Conservation (phyloP, 1,284 basidiomycete genomes). For the Coriolopsis trogii region DNA sequence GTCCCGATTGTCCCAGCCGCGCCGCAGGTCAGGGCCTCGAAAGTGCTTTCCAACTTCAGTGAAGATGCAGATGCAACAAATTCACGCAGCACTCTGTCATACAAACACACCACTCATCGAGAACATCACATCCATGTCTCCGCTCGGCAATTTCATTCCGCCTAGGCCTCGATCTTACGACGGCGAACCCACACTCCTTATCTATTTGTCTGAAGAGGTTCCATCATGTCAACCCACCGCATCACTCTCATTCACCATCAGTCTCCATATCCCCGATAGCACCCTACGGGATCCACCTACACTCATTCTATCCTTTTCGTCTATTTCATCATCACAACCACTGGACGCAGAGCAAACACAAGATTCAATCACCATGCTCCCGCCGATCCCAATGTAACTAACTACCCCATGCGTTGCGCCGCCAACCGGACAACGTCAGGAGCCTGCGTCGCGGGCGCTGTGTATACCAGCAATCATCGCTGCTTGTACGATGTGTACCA, state of each 20-base stretch:
- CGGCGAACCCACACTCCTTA: too few relatives aligned
- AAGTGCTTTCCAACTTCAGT: constrained; percentile 65
- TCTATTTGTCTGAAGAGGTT: too few relatives aligned
- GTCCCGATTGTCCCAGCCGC: constrained; percentile 31
- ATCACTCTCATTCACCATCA: too few relatives aligned
- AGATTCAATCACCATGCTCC: too few relatives aligned
- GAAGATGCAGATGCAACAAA: constrained; percentile 13
- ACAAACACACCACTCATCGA: neutral
- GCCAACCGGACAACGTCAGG: too few relatives aligned
- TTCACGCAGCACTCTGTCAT: neutral
- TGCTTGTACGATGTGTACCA: constrained; percentile 28
- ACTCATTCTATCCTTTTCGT: constrained; percentile 2
- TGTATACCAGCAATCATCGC: constrained; percentile 22
- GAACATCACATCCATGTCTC: neutral
- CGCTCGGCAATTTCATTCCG: too few relatives aligned
- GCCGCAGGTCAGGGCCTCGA: constrained; percentile 42
- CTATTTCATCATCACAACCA: too few relatives aligned
- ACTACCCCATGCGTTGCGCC: too few relatives aligned
- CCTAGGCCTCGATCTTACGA: too few relatives aligned
- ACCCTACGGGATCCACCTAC: neutral
- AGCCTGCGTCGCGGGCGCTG: constrained; percentile 12
- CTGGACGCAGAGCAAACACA: too few relatives aligned
- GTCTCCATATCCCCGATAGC: neutral
- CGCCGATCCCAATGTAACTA: too few relatives aligned
- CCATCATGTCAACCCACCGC: too few relatives aligned